Percentiles rank a stretch among this genome's conserved stretches.
phyloP scores from a whole-genome alignment of 2,329 filamentous ascomycete species.

The Cryoendolithus antarcticus region DNA sequence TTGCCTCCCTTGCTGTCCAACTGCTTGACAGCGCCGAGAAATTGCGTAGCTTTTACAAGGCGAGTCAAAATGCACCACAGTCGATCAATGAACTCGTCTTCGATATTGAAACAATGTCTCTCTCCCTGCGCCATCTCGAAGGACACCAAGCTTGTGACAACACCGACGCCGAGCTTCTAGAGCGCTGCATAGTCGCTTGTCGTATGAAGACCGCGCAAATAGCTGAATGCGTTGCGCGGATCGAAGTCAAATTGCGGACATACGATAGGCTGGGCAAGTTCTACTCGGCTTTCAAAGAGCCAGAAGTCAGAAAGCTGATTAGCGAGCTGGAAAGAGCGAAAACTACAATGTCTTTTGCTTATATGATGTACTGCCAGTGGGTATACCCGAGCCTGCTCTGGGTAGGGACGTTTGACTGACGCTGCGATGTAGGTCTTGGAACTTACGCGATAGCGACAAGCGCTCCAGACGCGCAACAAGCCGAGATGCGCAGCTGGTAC shows the following conservation, averaged over 20 bases:
- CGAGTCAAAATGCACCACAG: constrained; percentile 3
- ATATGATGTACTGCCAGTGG: constrained; percentile 5
- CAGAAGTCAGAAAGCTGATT: constrained; percentile 3
- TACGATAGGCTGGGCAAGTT: constrained; percentile 1
- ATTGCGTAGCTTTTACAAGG: constrained; percentile 6
- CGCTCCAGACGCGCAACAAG: no score
- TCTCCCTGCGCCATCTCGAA: constrained; percentile 4
- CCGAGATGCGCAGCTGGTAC: no score
- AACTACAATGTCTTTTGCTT: constrained; percentile 5
- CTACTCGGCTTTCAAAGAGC: constrained; percentile 5
- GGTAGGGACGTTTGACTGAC: no score
- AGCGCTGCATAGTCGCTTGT: constrained; percentile 3
- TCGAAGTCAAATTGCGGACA: neutral
- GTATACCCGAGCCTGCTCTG: no score
- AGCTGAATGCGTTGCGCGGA: neutral
- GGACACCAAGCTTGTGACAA: neutral
- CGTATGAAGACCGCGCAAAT: neutral
- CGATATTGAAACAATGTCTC: constrained; percentile 3
- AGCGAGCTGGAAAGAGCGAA: constrained; percentile 5
- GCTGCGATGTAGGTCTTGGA: no score
- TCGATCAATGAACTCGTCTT: constrained; percentile 1
- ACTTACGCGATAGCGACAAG: no score
- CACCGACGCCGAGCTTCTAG: neutral
- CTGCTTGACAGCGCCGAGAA: constrained; percentile 7
- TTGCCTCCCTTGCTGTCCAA: constrained; percentile 7